phyloP scores from a whole-genome alignment of 768 basidiomycete species.

The Leccinum barrowsii region DNA sequence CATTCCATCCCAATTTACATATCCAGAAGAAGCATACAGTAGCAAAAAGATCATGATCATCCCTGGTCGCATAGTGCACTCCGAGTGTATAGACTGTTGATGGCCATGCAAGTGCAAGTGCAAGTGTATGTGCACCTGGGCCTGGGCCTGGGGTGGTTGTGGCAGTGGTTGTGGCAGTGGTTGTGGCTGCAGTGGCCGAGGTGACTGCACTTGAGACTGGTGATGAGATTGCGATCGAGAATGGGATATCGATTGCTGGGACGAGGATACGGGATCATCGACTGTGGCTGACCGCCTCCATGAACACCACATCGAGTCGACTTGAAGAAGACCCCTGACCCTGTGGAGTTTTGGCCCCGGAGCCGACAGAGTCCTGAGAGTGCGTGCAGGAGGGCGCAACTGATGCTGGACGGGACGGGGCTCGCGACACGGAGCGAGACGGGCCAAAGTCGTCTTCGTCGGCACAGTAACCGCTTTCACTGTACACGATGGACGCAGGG shows the following conservation, averaged over 20 bases:
- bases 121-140: not conserved
- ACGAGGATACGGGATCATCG: constrained; percentile 16
- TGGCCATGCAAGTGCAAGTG: not conserved
- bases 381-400: constrained; percentile 52
- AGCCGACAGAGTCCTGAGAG: constrained; percentile 42
- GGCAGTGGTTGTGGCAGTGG: not conserved
- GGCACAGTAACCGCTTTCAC: constrained; percentile 69
- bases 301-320: constrained; percentile 24
- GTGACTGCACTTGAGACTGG: not conserved
- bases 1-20: too few relatives aligned
- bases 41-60: too few relatives aligned
- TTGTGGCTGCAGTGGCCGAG: not conserved
- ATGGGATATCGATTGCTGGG: constrained; percentile 12
- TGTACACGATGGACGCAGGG: constrained; percentile 78
- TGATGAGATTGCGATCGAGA: constrained; percentile 16
- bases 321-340: constrained; percentile 28
- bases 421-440: constrained; percentile 30
- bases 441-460: constrained; percentile 62
- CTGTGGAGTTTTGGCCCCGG: constrained; percentile 31
- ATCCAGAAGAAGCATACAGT: too few relatives aligned
- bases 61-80: constrained; percentile 11
- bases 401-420: constrained; percentile 39
- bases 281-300: constrained; percentile 30
- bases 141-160: not conserved
- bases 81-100: constrained; percentile 20